Conservation (phyloP, 1,284 basidiomycete species). For the Tremellales sp. region DNA sequence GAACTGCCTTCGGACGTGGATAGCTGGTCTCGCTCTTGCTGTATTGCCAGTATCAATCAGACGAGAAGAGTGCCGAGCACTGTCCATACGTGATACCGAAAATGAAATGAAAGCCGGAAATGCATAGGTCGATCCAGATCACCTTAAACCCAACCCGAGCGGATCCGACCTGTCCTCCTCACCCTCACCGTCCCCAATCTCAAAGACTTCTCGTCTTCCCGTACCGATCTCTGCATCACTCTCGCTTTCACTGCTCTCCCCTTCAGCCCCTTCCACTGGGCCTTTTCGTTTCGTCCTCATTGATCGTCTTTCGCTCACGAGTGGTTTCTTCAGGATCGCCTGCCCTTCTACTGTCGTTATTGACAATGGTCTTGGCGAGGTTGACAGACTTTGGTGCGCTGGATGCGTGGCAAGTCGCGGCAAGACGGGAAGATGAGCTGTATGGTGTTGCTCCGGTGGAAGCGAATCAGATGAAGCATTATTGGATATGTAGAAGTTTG, state of each 20-base stretch:
- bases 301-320: not conserved
- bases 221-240: not conserved
- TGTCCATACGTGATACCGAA: not conserved
- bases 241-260: slow-evolving; percentile 5
- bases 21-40: too few relatives aligned
- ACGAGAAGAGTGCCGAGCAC: not conserved
- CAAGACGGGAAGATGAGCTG: not conserved
- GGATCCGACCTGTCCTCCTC: not conserved
- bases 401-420: not conserved
- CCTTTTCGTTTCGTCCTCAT: not conserved
- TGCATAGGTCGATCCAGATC: not conserved
- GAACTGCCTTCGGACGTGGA: too few relatives aligned
- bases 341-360: not conserved
- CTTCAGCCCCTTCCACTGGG: not conserved
- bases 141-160: slow-evolving; percentile 12
- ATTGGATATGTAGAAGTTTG: slow-evolving; percentile 34
- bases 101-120: not conserved
- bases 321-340: too few relatives aligned
- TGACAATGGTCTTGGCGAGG: not conserved
- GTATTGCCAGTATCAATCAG: too few relatives aligned
- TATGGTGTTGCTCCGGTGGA: slow-evolving; percentile 18
- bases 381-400: slow-evolving; percentile 1
- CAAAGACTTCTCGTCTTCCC: not conserved
- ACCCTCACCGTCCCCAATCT: slow-evolving; percentile 1
- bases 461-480: slow-evolving; percentile 40